These are phyloP conservation scores for Epichloe glyceriae DNA, from an alignment of 2,329 filamentous ascomycete genomes.

Conservation along the genomic window DNA sequence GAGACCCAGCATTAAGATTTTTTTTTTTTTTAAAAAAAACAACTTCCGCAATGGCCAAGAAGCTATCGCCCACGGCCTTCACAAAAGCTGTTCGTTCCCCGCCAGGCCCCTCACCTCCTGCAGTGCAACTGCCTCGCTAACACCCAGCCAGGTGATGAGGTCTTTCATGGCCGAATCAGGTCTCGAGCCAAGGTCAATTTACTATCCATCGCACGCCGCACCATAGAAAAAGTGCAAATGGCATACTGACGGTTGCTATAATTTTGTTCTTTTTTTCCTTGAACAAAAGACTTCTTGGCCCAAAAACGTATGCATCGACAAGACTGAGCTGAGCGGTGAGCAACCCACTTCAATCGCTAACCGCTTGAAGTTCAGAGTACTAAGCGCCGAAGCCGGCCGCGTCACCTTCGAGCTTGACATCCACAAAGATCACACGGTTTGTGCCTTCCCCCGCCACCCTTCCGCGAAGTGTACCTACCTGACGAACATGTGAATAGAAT, in stretches of 20 bases:
- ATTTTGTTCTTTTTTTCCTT: no score
- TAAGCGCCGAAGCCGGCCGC: conserved; percentile 48
- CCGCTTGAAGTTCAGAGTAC: conserved; percentile 47
- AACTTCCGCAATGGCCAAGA: conserved; percentile 18
- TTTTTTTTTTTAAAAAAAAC: no score
- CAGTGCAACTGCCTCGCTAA: neutral
- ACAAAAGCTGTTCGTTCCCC: conserved; percentile 18
- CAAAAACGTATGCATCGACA: conserved; percentile 2
- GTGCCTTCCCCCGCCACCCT: conserved; percentile 7
- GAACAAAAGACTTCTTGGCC: conserved; percentile 15
- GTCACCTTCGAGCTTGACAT: conserved; percentile 70
- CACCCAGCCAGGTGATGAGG: conserved; percentile 53
- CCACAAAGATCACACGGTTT: conserved; percentile 59
- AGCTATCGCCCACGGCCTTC: conserved; percentile 21
- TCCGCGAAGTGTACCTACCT: neutral
- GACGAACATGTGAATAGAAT: conserved; percentile 37
- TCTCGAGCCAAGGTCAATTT: conserved; percentile 64
- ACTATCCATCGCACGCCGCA: neutral
- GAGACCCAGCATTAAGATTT: no score
- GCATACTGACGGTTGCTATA: neutral
- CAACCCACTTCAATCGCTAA: neutral
- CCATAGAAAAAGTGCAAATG: neutral
- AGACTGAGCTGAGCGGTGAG: neutral
- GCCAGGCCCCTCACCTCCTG: neutral
- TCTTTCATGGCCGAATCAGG: conserved; percentile 80